Conservation (phyloP, 2,329 filamentous ascomycete species). For the Trichoderma oligosporum region DNA sequence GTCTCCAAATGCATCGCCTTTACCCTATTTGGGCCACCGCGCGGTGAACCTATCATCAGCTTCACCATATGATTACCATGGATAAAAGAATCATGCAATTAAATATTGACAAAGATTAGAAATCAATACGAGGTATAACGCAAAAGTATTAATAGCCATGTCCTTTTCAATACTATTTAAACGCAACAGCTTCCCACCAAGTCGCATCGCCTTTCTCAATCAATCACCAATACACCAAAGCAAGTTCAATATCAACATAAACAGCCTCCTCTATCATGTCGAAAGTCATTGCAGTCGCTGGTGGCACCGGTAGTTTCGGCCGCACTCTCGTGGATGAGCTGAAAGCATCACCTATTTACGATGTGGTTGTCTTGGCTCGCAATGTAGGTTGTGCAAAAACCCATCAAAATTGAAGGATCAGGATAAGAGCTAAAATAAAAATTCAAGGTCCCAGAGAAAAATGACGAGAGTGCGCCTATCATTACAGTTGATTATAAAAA, state of each 20-base stretch:
- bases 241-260: not conserved
- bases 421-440: not conserved
- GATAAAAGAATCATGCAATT: not conserved
- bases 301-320: slow-evolving; percentile 2
- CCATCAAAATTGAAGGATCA: too few relatives aligned
- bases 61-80: not conserved
- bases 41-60: not conserved
- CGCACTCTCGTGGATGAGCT: slow-evolving; percentile 7
- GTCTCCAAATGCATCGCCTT: not conserved
- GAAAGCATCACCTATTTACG: not conserved
- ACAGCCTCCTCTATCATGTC: not conserved
- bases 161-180: not conserved
- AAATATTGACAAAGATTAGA: not conserved
- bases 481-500: slow-evolving; percentile 13
- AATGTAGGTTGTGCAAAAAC: not conserved
- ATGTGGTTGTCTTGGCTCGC: slow-evolving; percentile 6
- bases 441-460: not conserved
- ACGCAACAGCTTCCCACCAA: not conserved
- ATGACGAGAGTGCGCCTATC: not conserved
- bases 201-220: not conserved
- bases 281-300: slow-evolving; percentile 10
- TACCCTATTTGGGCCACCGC: not conserved
- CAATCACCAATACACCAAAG: not conserved
- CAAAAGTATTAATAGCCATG: not conserved
- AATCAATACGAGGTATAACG: not conserved